These are phyloP conservation scores for Suillus discolor DNA, from an alignment of 768 basidiomycete species.

Conservation along the genomic window DNA sequence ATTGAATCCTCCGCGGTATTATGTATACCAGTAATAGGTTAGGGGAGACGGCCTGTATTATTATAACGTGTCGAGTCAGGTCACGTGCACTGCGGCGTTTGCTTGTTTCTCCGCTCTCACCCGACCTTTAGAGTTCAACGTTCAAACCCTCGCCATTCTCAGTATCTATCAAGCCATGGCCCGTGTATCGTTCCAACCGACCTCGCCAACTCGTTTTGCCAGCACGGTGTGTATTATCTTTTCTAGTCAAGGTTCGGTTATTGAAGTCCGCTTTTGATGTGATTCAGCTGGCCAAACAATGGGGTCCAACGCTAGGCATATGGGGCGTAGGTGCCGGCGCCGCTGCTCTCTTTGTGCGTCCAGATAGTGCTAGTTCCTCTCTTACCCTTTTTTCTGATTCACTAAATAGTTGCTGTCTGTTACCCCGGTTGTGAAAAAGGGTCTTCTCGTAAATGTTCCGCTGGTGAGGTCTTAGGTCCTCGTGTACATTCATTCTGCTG, in stretches of 20 bases:
- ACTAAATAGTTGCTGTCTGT: conserved; percentile 67
- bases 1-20: background rate
- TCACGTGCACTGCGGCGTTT: conserved; percentile 19
- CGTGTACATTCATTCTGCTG: background rate
- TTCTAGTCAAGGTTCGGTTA: conserved; percentile 5
- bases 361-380: background rate
- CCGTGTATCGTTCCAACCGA: conserved; percentile 40
- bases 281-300: conserved; percentile 52
- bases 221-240: conserved; percentile 38
- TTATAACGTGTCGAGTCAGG: background rate
- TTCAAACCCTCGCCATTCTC: background rate
- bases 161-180: conserved; percentile 42
- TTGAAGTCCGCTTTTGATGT: background rate
- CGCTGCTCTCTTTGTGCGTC: conserved; percentile 63
- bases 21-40: background rate
- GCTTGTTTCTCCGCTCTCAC: conserved; percentile 10
- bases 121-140: conserved; percentile 9
- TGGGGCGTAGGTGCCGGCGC: conserved; percentile 77
- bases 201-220: conserved; percentile 39
- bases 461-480: conserved; percentile 51
- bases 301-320: conserved; percentile 60
- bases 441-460: conserved; percentile 72
- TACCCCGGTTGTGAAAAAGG: conserved; percentile 81
- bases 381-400: conserved; percentile 8
- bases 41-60: background rate